These are phyloP conservation scores for Neurospora crassa DNA, from an alignment of 2,329 filamentous ascomycete genomes.

Conservation along the genomic window DNA sequence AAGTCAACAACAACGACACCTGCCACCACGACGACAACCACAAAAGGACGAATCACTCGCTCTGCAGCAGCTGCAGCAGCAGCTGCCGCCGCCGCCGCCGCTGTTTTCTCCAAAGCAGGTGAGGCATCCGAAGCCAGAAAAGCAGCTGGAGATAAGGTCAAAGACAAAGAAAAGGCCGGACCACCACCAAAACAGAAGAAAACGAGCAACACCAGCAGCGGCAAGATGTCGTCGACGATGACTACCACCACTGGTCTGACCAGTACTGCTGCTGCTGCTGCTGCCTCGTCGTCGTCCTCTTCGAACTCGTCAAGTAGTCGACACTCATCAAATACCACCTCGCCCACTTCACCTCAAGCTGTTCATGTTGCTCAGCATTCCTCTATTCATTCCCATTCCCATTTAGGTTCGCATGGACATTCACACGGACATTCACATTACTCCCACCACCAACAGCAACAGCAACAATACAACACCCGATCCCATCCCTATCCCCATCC, in stretches of 20 bases:
- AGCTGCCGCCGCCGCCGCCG: not conserved
- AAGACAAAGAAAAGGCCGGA: not conserved
- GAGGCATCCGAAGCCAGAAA: not conserved
- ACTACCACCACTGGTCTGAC: not conserved
- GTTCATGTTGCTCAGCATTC: not conserved
- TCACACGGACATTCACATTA: not conserved
- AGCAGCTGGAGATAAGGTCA: not conserved
- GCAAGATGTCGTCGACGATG: not conserved
- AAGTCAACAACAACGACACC: not conserved
- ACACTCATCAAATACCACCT: not conserved
- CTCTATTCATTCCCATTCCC: not conserved
- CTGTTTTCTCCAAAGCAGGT: not conserved
- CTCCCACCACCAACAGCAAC: not conserved
- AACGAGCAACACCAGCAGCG: too few relatives aligned
- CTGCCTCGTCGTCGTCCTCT: not conserved
- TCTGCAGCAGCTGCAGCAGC: not conserved
- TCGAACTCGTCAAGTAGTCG: not conserved
- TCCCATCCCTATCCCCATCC: too few relatives aligned
- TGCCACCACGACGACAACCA: not conserved
- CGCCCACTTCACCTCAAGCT: not conserved
- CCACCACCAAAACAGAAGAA: too few relatives aligned
- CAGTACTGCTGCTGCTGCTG: not conserved
- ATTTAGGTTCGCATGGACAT: not conserved
- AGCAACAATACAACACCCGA: not conserved
- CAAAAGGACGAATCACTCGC: not conserved